These are phyloP conservation scores for Wakefieldia striispora DNA, from an alignment of 768 basidiomycete genomes.

Conservation along the genomic window DNA sequence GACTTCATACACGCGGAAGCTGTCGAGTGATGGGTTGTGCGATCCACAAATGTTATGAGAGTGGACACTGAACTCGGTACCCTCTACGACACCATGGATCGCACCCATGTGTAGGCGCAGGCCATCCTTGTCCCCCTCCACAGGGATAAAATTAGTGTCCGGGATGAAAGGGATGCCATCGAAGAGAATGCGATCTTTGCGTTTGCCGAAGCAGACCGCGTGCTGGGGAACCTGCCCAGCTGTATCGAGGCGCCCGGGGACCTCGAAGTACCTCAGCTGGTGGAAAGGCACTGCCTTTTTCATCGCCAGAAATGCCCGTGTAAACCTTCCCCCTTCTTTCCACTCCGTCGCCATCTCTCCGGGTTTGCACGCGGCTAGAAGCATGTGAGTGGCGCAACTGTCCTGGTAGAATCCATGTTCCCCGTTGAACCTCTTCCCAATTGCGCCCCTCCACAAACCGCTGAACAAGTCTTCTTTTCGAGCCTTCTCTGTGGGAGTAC, in stretches of 20 bases:
- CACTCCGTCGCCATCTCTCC: conserved; percentile 58
- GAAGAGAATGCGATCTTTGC: conserved; percentile 52
- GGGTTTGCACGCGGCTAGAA: conserved; percentile 56
- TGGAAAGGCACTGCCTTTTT: conserved; percentile 50
- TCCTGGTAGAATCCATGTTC: conserved; percentile 46
- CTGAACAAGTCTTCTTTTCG: conserved; percentile 51
- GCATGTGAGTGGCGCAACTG: conserved; percentile 42
- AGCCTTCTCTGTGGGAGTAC: conserved; percentile 58
- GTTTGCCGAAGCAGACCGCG: conserved; percentile 48
- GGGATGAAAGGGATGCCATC: conserved; percentile 53
- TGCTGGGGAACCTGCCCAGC: conserved; percentile 40
- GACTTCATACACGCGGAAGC: conserved; percentile 50
- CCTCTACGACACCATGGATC: conserved; percentile 62
- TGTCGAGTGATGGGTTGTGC: conserved; percentile 51
- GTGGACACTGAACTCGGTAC: conserved; percentile 61
- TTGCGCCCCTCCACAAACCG: conserved; percentile 54
- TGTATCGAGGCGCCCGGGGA: conserved; percentile 44
- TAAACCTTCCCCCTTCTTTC: conserved; percentile 64
- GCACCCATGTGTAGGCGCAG: conserved; percentile 57
- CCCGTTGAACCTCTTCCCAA: conserved; percentile 33
- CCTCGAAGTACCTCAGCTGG: conserved; percentile 45
- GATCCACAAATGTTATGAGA: conserved; percentile 61
- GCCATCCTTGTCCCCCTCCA: conserved; percentile 38
- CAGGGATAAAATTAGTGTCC: conserved; percentile 47
- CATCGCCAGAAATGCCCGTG: conserved; percentile 49